Conservation (phyloP, 169 alveolate species). For the Cytauxzoon felis region DNA sequence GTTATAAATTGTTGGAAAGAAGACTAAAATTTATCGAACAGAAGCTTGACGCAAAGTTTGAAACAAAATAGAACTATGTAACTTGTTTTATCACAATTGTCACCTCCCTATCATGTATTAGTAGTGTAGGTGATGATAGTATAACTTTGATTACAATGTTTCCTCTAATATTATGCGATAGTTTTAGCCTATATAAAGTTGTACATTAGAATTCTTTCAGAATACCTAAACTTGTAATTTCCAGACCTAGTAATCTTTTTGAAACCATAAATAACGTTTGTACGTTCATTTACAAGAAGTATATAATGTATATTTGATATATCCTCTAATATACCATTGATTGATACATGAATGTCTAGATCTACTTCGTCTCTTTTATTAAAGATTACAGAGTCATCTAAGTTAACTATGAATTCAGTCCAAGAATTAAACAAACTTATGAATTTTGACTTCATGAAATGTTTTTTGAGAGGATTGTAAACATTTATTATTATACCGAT, state of each 20-base stretch:
- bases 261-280: conserved; percentile 49
- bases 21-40: too few species aligned
- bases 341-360: conserved; percentile 19
- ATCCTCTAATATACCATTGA: neutral
- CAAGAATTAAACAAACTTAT: neutral
- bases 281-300: conserved; percentile 14
- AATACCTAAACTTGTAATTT: conserved; percentile 36
- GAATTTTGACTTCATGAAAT: neutral
- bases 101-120: neutral
- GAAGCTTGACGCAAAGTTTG: too few species aligned
- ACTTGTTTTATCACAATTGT: neutral
- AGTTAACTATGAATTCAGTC: neutral
- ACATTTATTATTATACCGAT: conserved; percentile 14
- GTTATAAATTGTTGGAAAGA: too few species aligned
- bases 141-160: neutral
- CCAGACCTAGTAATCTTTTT: conserved; percentile 28
- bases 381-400: neutral
- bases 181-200: neutral
- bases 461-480: neutral
- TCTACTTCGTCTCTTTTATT: conserved; percentile 9
- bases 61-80: too few species aligned
- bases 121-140: neutral
- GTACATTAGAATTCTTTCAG: neutral
- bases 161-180: neutral
- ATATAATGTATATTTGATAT: conserved; percentile 23